Conservation (phyloP, 1,284 basidiomycete genomes). For the Pseudozyma sp. region DNA sequence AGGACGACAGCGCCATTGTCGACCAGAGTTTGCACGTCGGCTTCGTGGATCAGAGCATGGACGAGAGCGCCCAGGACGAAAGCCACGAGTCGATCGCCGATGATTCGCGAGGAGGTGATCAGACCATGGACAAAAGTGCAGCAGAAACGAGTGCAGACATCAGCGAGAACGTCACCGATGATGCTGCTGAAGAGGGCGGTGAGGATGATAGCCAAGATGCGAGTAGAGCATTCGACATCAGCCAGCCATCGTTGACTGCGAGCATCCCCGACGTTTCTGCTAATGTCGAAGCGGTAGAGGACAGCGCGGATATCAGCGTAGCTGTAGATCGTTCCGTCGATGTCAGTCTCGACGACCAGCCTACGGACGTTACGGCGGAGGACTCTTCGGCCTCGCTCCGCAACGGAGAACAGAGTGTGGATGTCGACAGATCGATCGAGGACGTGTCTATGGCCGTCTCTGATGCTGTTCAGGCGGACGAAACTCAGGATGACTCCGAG, state of each 20-base stretch:
- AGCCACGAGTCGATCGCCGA: background rate
- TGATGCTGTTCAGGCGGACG: background rate
- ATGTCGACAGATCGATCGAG: background rate
- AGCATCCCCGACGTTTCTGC: background rate
- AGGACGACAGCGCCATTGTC: conserved; percentile 17
- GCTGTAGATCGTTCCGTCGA: background rate
- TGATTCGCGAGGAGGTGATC: background rate
- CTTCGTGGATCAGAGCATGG: conserved; percentile 7
- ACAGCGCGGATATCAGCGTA: conserved; percentile 3
- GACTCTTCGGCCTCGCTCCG: background rate
- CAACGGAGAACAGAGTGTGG: conserved; percentile 8
- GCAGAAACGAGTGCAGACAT: conserved; percentile 1
- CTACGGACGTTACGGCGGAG: conserved; percentile 1
- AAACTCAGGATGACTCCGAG: background rate
- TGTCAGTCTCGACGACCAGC: background rate
- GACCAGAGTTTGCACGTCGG: conserved; percentile 3
- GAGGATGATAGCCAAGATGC: too few relatives aligned
- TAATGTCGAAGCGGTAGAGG: background rate
- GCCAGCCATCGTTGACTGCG: background rate
- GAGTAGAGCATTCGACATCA: too few relatives aligned
- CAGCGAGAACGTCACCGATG: conserved; percentile 5
- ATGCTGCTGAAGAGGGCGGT: too few relatives aligned
- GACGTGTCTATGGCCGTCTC: background rate
- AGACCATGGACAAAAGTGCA: background rate
- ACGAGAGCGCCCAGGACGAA: conserved; percentile 3